A percentile compares a stretch with the other conserved stretches of the same genome.
Conservation (phyloP, 768 basidiomycete genomes). For the Ramaria sp. region DNA sequence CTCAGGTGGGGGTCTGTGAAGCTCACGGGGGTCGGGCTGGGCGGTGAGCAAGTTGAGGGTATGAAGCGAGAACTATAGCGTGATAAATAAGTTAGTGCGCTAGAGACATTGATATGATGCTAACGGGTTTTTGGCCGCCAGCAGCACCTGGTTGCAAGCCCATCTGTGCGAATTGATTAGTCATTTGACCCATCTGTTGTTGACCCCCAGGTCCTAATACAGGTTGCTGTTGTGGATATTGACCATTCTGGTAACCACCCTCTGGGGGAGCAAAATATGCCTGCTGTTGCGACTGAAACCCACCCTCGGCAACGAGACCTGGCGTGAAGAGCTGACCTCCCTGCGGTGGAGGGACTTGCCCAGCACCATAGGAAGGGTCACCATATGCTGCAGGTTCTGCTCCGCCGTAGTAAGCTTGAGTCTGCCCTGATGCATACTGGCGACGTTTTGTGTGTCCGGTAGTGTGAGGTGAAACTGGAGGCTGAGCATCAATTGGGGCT, state of each 20-base stretch:
- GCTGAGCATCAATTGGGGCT: constrained; percentile 32
- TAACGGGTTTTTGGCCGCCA: constrained; percentile 46
- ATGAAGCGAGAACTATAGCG: constrained; percentile 46
- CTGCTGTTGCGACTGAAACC: constrained; percentile 40
- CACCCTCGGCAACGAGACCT: constrained; percentile 47
- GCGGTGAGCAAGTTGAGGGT: constrained; percentile 90
- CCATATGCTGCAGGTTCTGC: constrained; percentile 24
- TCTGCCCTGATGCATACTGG: constrained; percentile 91
- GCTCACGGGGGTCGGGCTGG: constrained; percentile 82
- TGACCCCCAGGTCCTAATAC: constrained; percentile 26
- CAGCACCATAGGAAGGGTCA: constrained; percentile 30
- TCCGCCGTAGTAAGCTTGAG: constrained; percentile 71
- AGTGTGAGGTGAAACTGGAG: constrained; percentile 26
- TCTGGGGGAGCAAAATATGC: constrained; percentile 38
- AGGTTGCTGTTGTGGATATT: constrained; percentile 32
- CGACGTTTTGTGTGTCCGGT: constrained; percentile 52
- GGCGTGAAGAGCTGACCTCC: constrained; percentile 68
- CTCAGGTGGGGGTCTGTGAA: constrained; percentile 75
- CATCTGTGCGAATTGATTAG: constrained; percentile 87
- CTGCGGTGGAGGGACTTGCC: constrained; percentile 20
- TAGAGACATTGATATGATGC: neutral
- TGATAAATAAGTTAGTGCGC: neutral
- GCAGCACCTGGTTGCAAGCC: constrained; percentile 39
- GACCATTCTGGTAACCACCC: constrained; percentile 33
- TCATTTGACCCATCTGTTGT: constrained; percentile 44